Percentiles rank a stretch among this genome's conserved stretches.
phyloP scores from a whole-genome alignment of 305 asterid genomes.

The Fraxinus baroniana region DNA sequence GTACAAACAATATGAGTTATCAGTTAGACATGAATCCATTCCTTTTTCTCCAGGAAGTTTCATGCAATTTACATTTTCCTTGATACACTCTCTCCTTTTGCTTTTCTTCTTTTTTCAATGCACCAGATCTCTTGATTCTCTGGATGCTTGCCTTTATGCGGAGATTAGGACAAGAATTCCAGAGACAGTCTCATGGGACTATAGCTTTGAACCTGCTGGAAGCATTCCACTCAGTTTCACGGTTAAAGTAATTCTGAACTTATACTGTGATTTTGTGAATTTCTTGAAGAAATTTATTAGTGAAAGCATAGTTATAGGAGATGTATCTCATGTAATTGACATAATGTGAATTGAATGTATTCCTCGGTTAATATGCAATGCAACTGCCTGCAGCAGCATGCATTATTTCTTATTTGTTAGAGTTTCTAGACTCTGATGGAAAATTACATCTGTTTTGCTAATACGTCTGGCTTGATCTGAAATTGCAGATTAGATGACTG shows the following conservation, averaged over 20 bases:
- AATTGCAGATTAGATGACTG: not conserved
- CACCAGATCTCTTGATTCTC: no score
- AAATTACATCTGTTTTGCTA: not conserved
- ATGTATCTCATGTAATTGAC: not conserved
- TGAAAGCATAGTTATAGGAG: not conserved
- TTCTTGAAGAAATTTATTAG: not conserved
- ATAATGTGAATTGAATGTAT: not conserved
- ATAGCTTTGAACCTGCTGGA: slow-evolving; percentile 94
- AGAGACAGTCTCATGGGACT: slow-evolving; percentile 92
- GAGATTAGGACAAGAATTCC: slow-evolving; percentile 89
- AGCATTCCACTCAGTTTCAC: slow-evolving; percentile 84
- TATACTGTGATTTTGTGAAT: not conserved
- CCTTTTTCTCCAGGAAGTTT: no score
- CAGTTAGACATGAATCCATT: no score
- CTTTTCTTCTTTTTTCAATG: no score
- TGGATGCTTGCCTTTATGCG: no score
- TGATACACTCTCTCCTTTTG: no score
- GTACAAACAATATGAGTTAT: no score
- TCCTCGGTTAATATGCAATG: not conserved
- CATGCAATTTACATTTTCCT: no score
- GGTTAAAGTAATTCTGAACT: slow-evolving; percentile 59
- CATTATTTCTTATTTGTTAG: not conserved
- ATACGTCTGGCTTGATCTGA: not conserved
- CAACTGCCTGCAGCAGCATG: not conserved
- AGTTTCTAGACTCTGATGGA: not conserved